Evolutionary conservation across 2,329 filamentous ascomycete species (phyloP).

Genomic region (Fusarium pseudograminearum): DNA sequence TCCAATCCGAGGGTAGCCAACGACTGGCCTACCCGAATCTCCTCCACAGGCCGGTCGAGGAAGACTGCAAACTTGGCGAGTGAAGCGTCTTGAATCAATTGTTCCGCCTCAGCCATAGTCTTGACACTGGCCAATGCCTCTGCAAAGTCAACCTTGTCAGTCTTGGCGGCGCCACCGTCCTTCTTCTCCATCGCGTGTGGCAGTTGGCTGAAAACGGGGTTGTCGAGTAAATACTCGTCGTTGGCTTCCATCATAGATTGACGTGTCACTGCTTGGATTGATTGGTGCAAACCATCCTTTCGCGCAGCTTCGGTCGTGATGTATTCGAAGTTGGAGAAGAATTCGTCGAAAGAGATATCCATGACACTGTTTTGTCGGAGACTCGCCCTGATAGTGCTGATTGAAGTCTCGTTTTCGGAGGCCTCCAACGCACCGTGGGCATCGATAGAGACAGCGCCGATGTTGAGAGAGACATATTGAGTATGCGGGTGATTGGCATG

Average conservation of each 20-base stretch:
- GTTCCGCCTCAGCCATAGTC: conserved; percentile 3
- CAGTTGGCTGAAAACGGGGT: conserved; percentile 3
- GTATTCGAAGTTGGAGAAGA: conserved; percentile 11
- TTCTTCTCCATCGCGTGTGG: background rate
- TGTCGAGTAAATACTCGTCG: conserved; percentile 4
- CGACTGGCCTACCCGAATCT: conserved; percentile 5
- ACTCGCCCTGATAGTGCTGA: conserved; percentile 9
- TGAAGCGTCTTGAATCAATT: conserved; percentile 2
- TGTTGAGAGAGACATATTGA: conserved; percentile 7
- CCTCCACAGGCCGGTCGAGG: conserved; percentile 1
- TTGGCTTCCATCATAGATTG: conserved; percentile 14
- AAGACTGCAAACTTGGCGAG: conserved; percentile 15
- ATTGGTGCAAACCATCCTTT: conserved; percentile 1
- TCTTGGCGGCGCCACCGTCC: background rate
- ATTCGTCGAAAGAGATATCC: conserved; percentile 10
- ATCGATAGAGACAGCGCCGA: conserved; percentile 11
- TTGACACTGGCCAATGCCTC: background rate
- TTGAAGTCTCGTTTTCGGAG: conserved; percentile 1
- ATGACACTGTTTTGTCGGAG: conserved; percentile 11
- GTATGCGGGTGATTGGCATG: conserved; percentile 3
- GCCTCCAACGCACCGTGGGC: conserved; percentile 8
- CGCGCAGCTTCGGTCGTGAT: background rate
- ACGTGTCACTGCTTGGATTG: conserved; percentile 2
- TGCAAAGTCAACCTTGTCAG: background rate
- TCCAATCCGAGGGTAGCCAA: conserved; percentile 2